Percentiles rank a stretch among this genome's conserved stretches.
Evolutionary conservation across 805 yeast genomes (phyloP).

Genomic region (Ogataea pilisensis): DNA sequence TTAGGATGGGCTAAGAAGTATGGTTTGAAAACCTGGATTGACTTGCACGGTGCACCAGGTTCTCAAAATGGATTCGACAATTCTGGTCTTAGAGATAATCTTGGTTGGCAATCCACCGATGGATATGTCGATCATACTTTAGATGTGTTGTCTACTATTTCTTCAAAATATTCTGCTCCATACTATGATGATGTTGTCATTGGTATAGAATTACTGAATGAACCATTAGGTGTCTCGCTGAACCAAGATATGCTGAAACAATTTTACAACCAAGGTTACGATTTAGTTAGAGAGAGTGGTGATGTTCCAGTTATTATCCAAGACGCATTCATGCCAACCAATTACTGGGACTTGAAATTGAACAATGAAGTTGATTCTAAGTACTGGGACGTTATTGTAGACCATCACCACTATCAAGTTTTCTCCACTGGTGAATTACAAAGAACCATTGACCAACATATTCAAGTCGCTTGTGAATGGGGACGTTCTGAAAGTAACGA

Average conservation of each 20-base stretch:
- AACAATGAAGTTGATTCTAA: constrained; percentile 30
- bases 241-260: constrained; percentile 54
- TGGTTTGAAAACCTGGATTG: constrained; percentile 79
- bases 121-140: constrained; percentile 44
- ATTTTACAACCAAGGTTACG: constrained; percentile 63
- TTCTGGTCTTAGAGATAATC: constrained; percentile 72
- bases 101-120: constrained; percentile 51
- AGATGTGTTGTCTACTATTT: constrained; percentile 49
- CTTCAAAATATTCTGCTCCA: constrained; percentile 58
- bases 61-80: constrained; percentile 96
- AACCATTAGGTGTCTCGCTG: constrained; percentile 75
- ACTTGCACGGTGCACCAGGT: constrained; percentile 95
- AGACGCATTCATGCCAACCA: constrained; percentile 64
- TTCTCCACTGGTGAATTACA: constrained; percentile 62
- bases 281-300: constrained; percentile 51
- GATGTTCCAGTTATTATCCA: constrained; percentile 52
- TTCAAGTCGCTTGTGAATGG: constrained; percentile 49
- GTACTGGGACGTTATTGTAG: constrained; percentile 63
- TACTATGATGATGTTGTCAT: constrained; percentile 67
- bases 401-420: constrained; percentile 90
- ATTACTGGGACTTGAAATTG: constrained; percentile 62
- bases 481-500: constrained; percentile 41
- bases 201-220: constrained; percentile 84
- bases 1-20: constrained; percentile 65
- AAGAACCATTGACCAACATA: constrained; percentile 57